Base-by-base conservation (phyloP, 495 filamentous ascomycete species). In the Friedmanniomyces simplex region DNA sequence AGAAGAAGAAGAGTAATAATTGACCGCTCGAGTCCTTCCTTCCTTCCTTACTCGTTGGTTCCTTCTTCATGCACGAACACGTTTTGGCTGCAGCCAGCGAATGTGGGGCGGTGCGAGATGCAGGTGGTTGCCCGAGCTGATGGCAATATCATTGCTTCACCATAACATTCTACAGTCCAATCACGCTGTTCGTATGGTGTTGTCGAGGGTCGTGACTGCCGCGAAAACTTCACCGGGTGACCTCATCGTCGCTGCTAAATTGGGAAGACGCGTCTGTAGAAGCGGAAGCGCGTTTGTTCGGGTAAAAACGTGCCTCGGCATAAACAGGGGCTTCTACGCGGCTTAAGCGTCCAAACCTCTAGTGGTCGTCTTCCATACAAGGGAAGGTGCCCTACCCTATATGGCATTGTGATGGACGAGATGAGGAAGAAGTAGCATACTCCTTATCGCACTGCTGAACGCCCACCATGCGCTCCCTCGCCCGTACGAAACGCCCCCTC, bases 181-280 rank as follows among this genome's bases (percentile, higher is more conserved):
- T 37, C 34, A 16, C 34, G 4, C 39, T 3, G 4, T 16, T 2
- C 14, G 4, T 3, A 6, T 43, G 39, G 2, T 43, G 3, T 43
- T 43, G 39, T 5, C 4, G 14, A 2, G 39, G 39, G 14, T 43
- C 4, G 14, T 3, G 14, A 5, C 5, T 43, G 5, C n/a, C n/a
- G 39, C 14, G 3, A 37, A 16, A 8, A 37, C 34, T 8, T 8
- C 34, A 37, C 34, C 34, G 16, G 18, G 4, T 43, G 39, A 43
- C 39, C 5, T 52, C 50, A 18, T 52, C 50, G 50, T 36, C 50
- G 50, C 26, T 37, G 50, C 30, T n/a, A 8, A 12, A 8, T 52
- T 37, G 20, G 30, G 50, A 52, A 7, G 50, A 52, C 50, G 50
- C 50, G 50, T 50, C 2, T 46, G n/a, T n/a, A n/a, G n/a, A n/a